phyloP scores from a whole-genome alignment of 352 stramenopile genomes.

The Phytophthora sojae region DNA sequence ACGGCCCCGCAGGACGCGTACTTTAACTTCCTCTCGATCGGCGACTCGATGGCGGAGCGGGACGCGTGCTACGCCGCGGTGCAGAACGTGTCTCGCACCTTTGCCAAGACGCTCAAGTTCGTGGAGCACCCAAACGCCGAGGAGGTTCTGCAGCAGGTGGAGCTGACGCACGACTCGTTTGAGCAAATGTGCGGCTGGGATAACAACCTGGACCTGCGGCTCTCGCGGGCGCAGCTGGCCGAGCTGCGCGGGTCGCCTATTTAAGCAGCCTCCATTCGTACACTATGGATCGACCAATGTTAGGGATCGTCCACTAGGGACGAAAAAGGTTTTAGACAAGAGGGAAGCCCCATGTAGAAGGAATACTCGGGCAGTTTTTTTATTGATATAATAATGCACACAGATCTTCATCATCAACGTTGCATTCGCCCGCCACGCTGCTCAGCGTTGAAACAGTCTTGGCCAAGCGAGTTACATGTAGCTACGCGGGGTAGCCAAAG shows the following conservation, averaged over 20 bases:
- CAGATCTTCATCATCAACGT: neutral
- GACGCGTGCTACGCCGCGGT: conserved; percentile 83
- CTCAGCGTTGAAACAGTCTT: too few relatives aligned
- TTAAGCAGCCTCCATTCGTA: conserved; percentile 29
- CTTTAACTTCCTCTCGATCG: conserved; percentile 86
- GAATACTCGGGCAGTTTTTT: conserved; percentile 34
- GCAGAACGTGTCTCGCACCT: conserved; percentile 65
- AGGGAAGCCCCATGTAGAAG: conserved; percentile 22
- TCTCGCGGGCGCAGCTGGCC: conserved; percentile 80
- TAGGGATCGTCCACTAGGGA: conserved; percentile 46
- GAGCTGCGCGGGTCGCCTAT: conserved; percentile 63
- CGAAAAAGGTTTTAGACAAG: conserved; percentile 30
- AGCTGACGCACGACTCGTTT: conserved; percentile 85
- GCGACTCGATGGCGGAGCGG: conserved; percentile 89
- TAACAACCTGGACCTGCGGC: conserved; percentile 76
- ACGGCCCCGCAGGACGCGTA: conserved; percentile 42
- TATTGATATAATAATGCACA: conserved; percentile 26
- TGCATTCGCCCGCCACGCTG: neutral
- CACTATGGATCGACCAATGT: conserved; percentile 18
- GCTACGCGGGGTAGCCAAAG: neutral
- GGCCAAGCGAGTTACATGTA: too few relatives aligned
- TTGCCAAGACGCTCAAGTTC: conserved; percentile 91
- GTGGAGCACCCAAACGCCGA: conserved; percentile 81
- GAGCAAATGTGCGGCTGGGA: conserved; percentile 88
- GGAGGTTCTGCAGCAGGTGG: conserved; percentile 86